Evolutionary conservation across 78 protist species (phyloP).

Genomic region (Dictyostelium firmibasis): DNA sequence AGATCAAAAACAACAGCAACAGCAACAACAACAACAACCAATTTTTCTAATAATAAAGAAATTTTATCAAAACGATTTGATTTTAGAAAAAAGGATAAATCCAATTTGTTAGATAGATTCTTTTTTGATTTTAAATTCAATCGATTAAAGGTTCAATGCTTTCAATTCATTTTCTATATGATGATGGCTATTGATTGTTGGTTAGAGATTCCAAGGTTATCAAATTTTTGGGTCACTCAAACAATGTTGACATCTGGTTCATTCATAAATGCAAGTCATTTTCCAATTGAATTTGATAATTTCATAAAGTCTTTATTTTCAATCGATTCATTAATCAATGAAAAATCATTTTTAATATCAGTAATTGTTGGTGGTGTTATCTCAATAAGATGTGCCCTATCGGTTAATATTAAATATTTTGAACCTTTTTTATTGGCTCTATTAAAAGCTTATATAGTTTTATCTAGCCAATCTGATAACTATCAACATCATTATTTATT

Average conservation of each 20-base stretch:
- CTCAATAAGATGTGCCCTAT: slow-evolving; percentile 9
- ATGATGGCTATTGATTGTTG: slow-evolving; percentile 63
- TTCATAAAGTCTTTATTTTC: neutral
- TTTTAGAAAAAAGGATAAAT: neutral
- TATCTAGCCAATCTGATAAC: slow-evolving; percentile 45
- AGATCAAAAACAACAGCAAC: neutral
- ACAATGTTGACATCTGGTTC: neutral
- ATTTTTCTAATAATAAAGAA: slow-evolving; percentile 12
- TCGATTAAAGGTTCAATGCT: neutral
- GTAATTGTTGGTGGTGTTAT: neutral
- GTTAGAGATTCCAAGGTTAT: slow-evolving; percentile 46
- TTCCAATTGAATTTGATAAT: neutral
- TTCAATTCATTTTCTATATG: slow-evolving; percentile 34
- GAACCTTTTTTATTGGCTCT: slow-evolving; percentile 13
- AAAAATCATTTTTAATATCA: neutral
- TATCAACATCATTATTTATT: slow-evolving; percentile 66
- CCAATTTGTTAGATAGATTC: neutral
- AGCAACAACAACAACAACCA: neutral
- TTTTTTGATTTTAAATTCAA: neutral
- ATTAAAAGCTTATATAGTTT: slow-evolving; percentile 16
- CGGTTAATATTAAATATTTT: neutral
- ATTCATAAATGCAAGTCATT: slow-evolving; percentile 13
- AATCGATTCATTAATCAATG: neutral
- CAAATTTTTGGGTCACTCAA: neutral
- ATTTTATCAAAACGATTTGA: neutral